phyloP scores from a whole-genome alignment of 2,329 filamentous ascomycete genomes.

The Colletotrichum sansevieriae region DNA sequence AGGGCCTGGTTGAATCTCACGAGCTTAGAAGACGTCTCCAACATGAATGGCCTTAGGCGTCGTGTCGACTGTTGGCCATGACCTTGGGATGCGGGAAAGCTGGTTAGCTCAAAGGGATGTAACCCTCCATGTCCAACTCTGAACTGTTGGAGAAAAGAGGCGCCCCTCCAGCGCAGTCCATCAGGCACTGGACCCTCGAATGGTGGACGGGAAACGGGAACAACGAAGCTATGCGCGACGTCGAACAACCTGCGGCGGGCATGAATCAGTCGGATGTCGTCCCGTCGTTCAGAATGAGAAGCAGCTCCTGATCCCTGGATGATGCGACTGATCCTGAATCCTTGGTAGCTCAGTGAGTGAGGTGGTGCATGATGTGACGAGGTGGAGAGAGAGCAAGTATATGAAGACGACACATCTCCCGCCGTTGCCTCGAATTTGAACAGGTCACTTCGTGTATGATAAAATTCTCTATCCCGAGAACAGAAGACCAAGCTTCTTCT shows the following conservation, averaged over 20 bases:
- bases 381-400: slow-evolving; percentile 26
- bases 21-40: too few species aligned
- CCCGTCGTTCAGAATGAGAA: slow-evolving; percentile 40
- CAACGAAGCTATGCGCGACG: neutral
- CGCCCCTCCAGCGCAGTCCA: slow-evolving; percentile 7
- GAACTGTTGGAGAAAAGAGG: slow-evolving; percentile 34
- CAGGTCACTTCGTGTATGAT: neutral
- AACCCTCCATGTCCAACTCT: neutral
- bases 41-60: too few species aligned
- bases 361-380: slow-evolving; percentile 4
- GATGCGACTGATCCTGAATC: neutral
- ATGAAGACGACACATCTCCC: slow-evolving; percentile 29
- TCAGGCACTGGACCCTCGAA: too few species aligned
- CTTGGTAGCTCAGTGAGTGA: neutral
- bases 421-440: neutral
- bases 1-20: too few species aligned
- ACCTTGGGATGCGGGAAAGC: neutral
- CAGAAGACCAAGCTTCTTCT: neutral
- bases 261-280: slow-evolving; percentile 32
- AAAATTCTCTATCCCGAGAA: neutral
- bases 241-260: neutral
- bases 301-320: slow-evolving; percentile 10
- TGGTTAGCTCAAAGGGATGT: slow-evolving; percentile 20
- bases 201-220: neutral
- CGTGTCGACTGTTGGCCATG: too few species aligned